phyloP scores from a whole-genome alignment of 805 yeast species.

The Zygotorulaspora danielsina region DNA sequence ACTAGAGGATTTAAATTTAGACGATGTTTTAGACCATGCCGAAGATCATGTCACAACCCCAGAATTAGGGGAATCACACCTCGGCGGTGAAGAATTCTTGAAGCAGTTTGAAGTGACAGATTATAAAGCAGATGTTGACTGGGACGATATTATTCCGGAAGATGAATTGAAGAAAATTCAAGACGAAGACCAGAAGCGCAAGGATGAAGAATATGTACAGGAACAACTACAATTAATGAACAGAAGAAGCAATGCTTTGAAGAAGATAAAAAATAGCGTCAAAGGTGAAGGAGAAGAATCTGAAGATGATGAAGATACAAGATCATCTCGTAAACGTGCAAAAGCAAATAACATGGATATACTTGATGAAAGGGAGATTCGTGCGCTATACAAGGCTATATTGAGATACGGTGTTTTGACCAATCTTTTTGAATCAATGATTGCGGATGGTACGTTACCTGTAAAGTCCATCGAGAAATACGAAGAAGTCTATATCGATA shows the following conservation, averaged over 20 bases:
- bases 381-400: slow-evolving; percentile 80
- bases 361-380: slow-evolving; percentile 78
- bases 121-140: slow-evolving; percentile 94
- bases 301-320: slow-evolving; percentile 39
- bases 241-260: slow-evolving; percentile 71
- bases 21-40: slow-evolving; percentile 93
- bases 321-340: slow-evolving; percentile 37
- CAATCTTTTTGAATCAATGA: slow-evolving; percentile 75
- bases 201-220: slow-evolving; percentile 80
- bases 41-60: slow-evolving; percentile 97
- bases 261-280: slow-evolving; percentile 45
- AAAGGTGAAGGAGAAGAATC: slow-evolving; percentile 41
- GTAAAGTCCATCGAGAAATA: slow-evolving; percentile 77
- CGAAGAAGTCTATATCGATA: slow-evolving; percentile 70
- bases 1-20: slow-evolving; percentile 89
- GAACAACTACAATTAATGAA: slow-evolving; percentile 87
- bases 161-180: slow-evolving; percentile 85
- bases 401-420: slow-evolving; percentile 76
- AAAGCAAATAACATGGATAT: slow-evolving; percentile 46
- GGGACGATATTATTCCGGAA: slow-evolving; percentile 99
- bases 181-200: slow-evolving; percentile 81
- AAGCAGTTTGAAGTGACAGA: slow-evolving; percentile 98
- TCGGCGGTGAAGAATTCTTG: slow-evolving; percentile 97
- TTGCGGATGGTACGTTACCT: slow-evolving; percentile 84
- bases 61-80: slow-evolving; percentile 92